Evolutionary conservation across 495 filamentous ascomycete species (phyloP).

Genomic region (Xylaria telfairii): DNA sequence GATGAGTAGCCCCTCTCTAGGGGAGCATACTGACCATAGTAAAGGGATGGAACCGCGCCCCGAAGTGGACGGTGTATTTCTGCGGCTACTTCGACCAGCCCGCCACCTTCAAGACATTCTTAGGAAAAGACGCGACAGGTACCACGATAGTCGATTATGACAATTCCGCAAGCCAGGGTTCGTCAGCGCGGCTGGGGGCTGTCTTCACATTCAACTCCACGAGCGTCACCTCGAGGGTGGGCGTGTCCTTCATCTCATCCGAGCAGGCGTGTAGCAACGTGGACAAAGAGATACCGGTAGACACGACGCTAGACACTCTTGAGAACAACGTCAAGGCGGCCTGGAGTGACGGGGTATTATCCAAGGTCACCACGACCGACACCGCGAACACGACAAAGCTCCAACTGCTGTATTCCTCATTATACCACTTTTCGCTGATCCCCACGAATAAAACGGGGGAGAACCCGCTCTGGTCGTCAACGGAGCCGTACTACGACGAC

Average conservation of each 20-base stretch:
- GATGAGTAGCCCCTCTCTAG: too few relatives aligned
- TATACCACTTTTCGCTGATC: slow-evolving; percentile 74
- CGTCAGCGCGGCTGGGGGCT: slow-evolving; percentile 47
- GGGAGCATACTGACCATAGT: slow-evolving; percentile 26
- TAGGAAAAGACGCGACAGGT: slow-evolving; percentile 47
- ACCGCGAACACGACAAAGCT: slow-evolving; percentile 60
- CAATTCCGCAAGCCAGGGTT: slow-evolving; percentile 31
- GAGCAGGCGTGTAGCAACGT: slow-evolving; percentile 67
- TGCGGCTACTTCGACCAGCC: slow-evolving; percentile 67
- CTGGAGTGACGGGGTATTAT: slow-evolving; percentile 69
- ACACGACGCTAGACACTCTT: slow-evolving; percentile 53
- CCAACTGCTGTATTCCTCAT: slow-evolving; percentile 65
- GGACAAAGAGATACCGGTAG: slow-evolving; percentile 62
- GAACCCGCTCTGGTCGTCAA: slow-evolving; percentile 69
- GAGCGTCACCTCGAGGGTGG: slow-evolving; percentile 66
- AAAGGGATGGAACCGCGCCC: slow-evolving; percentile 53
- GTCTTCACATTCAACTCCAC: slow-evolving; percentile 48
- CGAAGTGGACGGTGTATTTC: slow-evolving; percentile 71
- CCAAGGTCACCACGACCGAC: slow-evolving; percentile 65
- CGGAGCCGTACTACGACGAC: slow-evolving; percentile 70
- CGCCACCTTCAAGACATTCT: slow-evolving; percentile 56
- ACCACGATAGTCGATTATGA: slow-evolving; percentile 37
- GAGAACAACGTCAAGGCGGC: slow-evolving; percentile 52
- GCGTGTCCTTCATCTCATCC: slow-evolving; percentile 72
- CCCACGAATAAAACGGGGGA: slow-evolving; percentile 76